These are phyloP conservation scores for Pseudonectria foliicola DNA, from an alignment of 2,329 filamentous ascomycete species.

Conservation along the genomic window DNA sequence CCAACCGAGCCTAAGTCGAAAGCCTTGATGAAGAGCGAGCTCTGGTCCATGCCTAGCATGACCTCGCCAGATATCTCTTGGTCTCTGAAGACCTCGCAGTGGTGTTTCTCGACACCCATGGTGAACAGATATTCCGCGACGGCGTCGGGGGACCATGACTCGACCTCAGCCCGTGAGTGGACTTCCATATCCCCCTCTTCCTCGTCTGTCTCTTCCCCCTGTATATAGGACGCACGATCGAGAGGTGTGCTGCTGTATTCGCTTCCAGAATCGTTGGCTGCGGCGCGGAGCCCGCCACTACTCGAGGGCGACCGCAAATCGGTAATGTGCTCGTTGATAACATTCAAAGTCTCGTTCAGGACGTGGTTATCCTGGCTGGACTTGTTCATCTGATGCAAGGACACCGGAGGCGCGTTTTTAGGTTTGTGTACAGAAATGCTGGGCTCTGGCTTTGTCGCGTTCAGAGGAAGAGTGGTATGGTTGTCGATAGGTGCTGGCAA, in stretches of 20 bases:
- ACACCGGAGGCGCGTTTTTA: slow-evolving; percentile 21
- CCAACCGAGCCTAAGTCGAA: slow-evolving; percentile 91
- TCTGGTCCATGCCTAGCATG: slow-evolving; percentile 88
- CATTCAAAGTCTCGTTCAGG: slow-evolving; percentile 88
- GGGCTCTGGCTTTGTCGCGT: slow-evolving; percentile 30
- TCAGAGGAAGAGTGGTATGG: slow-evolving; percentile 39
- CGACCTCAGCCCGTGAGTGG: slow-evolving; percentile 67
- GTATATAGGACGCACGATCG: slow-evolving; percentile 79
- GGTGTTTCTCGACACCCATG: slow-evolving; percentile 74
- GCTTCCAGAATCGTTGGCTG: slow-evolving; percentile 71
- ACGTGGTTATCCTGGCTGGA: slow-evolving; percentile 57
- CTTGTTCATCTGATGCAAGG: slow-evolving; percentile 33
- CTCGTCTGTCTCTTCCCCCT: slow-evolving; percentile 91
- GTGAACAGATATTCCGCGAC: slow-evolving; percentile 87
- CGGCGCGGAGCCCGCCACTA: slow-evolving; percentile 44
- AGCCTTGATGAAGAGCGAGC: slow-evolving; percentile 89
- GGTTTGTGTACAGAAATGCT: slow-evolving; percentile 19
- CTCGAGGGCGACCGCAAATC: slow-evolving; percentile 58
- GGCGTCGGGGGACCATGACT: slow-evolving; percentile 69
- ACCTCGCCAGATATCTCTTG: slow-evolving; percentile 96
- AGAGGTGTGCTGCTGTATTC: slow-evolving; percentile 82
- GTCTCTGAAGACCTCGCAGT: slow-evolving; percentile 90
- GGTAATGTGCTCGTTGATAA: slow-evolving; percentile 95
- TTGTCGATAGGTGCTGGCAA: slow-evolving; percentile 10
- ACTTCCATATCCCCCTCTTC: slow-evolving; percentile 61